These are phyloP conservation scores for Zea luxurians DNA, from an alignment of 176 grass and related monocot genomes.

Conservation along the genomic window DNA sequence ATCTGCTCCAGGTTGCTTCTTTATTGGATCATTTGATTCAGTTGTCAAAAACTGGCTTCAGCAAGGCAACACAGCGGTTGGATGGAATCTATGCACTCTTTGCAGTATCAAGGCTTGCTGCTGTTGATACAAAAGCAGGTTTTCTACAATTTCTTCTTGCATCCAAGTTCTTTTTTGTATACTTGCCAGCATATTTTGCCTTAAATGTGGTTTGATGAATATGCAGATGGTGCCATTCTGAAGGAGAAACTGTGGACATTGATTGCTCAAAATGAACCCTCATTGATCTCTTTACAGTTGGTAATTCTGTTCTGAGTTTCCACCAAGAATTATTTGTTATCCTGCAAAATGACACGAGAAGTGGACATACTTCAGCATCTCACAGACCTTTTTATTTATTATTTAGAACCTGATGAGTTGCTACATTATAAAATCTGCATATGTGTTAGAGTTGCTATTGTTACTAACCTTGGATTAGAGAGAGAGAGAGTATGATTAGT, in stretches of 20 bases:
- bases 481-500: too few species aligned
- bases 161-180: conserved; percentile 14
- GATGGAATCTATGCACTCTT: conserved; percentile 94
- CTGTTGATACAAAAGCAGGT: conserved; percentile 96
- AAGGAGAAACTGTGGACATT: conserved; percentile 93
- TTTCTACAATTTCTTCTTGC: conserved; percentile 28
- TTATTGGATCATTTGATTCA: conserved; percentile 79
- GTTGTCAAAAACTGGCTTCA: conserved; percentile 81
- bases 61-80: conserved; percentile 85
- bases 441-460: background rate
- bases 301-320: conserved; percentile 42
- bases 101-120: conserved; percentile 68
- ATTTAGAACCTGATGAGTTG: background rate
- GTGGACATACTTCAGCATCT: conserved; percentile 2
- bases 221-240: conserved; percentile 66
- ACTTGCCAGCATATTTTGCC: conserved; percentile 2
- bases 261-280: conserved; percentile 90
- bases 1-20: conserved; percentile 60
- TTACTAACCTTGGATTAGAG: too few species aligned
- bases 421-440: background rate
- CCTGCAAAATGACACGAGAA: conserved; percentile 10
- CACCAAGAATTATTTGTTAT: conserved; percentile 19
- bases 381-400: background rate
- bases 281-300: conserved; percentile 71
- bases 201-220: conserved; percentile 22